Base-by-base conservation (phyloP, 2,329 filamentous ascomycete genomes). In the Aureobasidium zeae region DNA sequence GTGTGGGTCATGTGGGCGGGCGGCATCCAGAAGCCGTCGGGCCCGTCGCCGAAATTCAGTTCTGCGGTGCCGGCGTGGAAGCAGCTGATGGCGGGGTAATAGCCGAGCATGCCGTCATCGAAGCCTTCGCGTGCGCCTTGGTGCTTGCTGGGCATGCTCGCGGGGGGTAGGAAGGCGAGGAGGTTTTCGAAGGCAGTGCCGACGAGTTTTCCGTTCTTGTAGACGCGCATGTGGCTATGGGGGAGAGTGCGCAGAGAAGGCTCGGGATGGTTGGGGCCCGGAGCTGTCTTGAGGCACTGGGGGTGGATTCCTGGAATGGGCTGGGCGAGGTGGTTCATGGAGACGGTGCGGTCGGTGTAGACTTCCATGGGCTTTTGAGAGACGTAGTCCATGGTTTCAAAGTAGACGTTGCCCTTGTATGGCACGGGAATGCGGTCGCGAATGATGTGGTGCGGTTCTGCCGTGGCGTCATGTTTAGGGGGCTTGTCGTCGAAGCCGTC, bases 371-470 rank as follows among this genome's bases (percentile, higher is more conserved):
- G 83, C 59, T 94, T 93, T 9, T 82, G 83, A 0, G 85, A 72
- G 53, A 89, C 84, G 61, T 93, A 93, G 58, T 94, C 87, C 51
- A 87, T 83, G 58, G 86, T 83, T 64, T 96, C 89, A 62, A 94
- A 95, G 66, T 93, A 94, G 42, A 88, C 83, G 60, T 93, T 86
- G 30, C 83, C 79, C 63, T 94, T 95, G 69, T 94, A 93, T 8
- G 88, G 80, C 52, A 96, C 94, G 1, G 91, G 88, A 32, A 95
- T 86, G 36, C 91, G 84, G 62, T 98, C 93, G 49, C 93, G 86
- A 48, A 98, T 85, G 49, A 96, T 83, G 61, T 96, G 91, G 12
- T 77, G 67, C 48, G 76, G 71, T 1, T 73, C 70, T 11, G 47
- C 50, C 13, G 57, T 54, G 2, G 68, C 60, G 13, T 68, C 63